These are phyloP conservation scores for Podospora comata DNA, from an alignment of 495 filamentous ascomycete genomes.

Conservation along the genomic window DNA sequence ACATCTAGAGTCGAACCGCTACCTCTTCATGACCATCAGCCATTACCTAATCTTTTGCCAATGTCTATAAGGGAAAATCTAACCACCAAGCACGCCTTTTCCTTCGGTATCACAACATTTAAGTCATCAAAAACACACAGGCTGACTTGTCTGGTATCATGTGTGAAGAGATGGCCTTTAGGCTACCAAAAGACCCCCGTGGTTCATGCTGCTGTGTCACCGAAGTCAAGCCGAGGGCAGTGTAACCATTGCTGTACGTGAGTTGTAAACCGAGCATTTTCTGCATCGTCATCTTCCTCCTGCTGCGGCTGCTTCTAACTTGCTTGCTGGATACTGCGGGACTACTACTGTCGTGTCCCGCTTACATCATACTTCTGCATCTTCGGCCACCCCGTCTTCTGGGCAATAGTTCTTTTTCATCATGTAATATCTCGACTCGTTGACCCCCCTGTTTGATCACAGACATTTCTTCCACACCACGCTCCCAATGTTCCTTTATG, in stretches of 20 bases:
- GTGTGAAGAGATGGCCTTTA: not conserved
- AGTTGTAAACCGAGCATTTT: not conserved
- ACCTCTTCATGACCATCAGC: not conserved
- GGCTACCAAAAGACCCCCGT: not conserved
- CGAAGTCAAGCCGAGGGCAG: conserved; percentile 1
- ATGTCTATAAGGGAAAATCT: not conserved
- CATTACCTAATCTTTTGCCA: not conserved
- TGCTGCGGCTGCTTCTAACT: not conserved
- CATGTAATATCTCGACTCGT: not conserved
- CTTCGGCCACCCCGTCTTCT: not conserved
- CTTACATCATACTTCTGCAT: conserved; percentile 5
- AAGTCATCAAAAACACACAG: not conserved
- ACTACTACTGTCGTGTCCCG: not conserved
- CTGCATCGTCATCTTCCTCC: not conserved
- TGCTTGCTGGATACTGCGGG: not conserved
- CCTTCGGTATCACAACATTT: not conserved
- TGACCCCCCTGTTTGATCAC: not conserved
- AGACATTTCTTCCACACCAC: not conserved
- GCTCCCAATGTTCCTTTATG: not conserved
- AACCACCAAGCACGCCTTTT: not conserved
- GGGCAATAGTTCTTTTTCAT: not conserved
- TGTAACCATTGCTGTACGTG: not conserved
- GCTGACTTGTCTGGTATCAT: not conserved
- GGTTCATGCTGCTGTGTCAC: not conserved
- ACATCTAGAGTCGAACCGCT: not conserved